Conservation (phyloP, 176 grass and related monocot species). For the Canna indica region DNA sequence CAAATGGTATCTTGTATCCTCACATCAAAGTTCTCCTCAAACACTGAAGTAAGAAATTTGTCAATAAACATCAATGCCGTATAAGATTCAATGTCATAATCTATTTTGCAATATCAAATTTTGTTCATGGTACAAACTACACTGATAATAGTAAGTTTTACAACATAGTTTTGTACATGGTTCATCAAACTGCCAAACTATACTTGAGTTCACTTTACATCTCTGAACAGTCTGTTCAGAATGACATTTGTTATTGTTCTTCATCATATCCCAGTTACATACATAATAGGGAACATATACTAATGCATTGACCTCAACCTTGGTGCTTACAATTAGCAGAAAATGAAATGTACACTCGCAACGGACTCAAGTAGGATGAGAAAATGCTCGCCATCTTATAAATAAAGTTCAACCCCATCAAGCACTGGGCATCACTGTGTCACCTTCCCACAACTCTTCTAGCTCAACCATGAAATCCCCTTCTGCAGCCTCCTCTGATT, state of each 20-base stretch:
- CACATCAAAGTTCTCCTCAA: not conserved
- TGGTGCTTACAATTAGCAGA: not conserved
- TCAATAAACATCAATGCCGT: not conserved
- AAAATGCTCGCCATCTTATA: constrained; percentile 32
- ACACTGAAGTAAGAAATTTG: not conserved
- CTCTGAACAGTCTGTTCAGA: not conserved
- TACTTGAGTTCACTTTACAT: not conserved
- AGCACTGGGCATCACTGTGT: constrained; percentile 37
- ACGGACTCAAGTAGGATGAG: constrained; percentile 34
- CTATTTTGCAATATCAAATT: not conserved
- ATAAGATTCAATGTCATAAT: not conserved
- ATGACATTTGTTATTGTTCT: constrained; percentile 2
- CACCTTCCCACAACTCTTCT: constrained; percentile 50
- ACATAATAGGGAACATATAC: not conserved
- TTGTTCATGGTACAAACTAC: not conserved
- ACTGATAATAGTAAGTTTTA: not conserved
- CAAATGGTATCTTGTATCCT: not conserved
- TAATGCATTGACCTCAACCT: not conserved
- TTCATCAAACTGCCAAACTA: not conserved
- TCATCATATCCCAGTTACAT: not conserved
- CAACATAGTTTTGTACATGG: not conserved
- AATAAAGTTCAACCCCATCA: constrained; percentile 32
- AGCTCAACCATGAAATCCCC: constrained; percentile 60
- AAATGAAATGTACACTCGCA: constrained; percentile 13
- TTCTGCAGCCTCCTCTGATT: constrained; percentile 24